Base-by-base conservation (phyloP, 805 yeast genomes). In the Kuraishia ogatae region DNA sequence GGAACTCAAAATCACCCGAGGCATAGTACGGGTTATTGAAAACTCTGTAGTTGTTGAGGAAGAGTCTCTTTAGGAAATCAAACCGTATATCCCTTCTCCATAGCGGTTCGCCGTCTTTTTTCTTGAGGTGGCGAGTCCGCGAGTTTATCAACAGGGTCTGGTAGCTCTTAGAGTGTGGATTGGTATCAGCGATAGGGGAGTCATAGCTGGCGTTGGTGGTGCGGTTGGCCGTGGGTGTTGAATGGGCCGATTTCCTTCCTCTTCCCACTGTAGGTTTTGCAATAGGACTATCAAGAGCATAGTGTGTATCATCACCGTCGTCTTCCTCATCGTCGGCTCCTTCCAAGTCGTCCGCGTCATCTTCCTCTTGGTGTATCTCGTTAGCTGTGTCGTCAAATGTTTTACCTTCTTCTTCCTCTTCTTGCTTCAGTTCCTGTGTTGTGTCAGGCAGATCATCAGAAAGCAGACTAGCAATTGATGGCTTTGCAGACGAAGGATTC, bases 21-120 rank as follows among this genome's bases (percentile, higher is more conserved):
- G 66, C 70, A 50, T 63, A 75, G 62, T 74, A 84, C 5, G 81
- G 78, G 62, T 86, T 86, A 15, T 85, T 82, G 70, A 93, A 93
- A 1, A 87, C 89, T 43, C 78, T 70, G 49, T 78, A 71, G 28
- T 78, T 73, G 64, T 90, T 86, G 62, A 78, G 75, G 63, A 93
- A 87, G 10, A 93, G 69, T 26, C 74, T 73, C 51, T 76, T 72
- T 54, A 93, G 71, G 60, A 92, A 89, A 60, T 86, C 91, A 68
- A 84, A 87, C 68, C 91, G 97, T 55, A 93, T 85, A 63, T 93
- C 98, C 55, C 73, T 78, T 52, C 98, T 77, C 87, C 94, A 88
- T 56, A 92, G 83, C 21, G 96, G 96, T 63, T 88, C 96, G 5
- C 98, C 97, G 64, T 93, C 98, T 20, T 83, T 77, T 65, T 92